These are phyloP conservation scores for Blastocystis sp. DNA, from an alignment of 352 stramenopile genomes.

Conservation along the genomic window DNA sequence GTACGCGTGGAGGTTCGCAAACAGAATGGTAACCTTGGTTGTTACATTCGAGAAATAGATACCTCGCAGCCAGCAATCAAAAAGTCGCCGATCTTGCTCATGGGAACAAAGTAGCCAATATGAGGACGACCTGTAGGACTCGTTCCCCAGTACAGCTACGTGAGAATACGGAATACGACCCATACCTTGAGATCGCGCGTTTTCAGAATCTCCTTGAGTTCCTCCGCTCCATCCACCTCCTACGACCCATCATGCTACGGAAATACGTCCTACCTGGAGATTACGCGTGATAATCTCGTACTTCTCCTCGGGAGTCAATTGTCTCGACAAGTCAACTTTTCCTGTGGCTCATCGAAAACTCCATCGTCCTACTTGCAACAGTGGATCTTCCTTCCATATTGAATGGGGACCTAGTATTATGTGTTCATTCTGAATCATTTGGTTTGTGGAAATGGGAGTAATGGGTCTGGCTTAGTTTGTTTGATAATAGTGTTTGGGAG, in stretches of 20 bases:
- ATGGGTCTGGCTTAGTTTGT: no score
- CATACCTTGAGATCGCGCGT: constrained; percentile 42
- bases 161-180: background rate
- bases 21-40: constrained; percentile 38
- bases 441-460: no score
- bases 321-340: constrained; percentile 3
- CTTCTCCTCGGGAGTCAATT: constrained; percentile 43
- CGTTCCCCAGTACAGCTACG: constrained; percentile 47
- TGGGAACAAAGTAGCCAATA: constrained; percentile 53
- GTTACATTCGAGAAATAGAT: background rate
- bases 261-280: background rate
- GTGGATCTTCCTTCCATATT: constrained; percentile 7
- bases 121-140: constrained; percentile 46
- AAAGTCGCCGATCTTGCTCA: constrained; percentile 55
- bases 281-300: constrained; percentile 51
- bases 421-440: no score
- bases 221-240: constrained; percentile 47
- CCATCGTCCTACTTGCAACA: background rate
- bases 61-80: constrained; percentile 53
- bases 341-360: background rate
- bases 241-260: background rate
- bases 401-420: no score
- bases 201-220: constrained; percentile 52
- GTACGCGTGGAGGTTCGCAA: constrained; percentile 49
- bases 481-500: no score